Percentiles rank a stretch among this genome's conserved stretches.
Conservation (phyloP, 192 early-diverging fungal genomes). For the Gryganskiella cystojenkinii region DNA sequence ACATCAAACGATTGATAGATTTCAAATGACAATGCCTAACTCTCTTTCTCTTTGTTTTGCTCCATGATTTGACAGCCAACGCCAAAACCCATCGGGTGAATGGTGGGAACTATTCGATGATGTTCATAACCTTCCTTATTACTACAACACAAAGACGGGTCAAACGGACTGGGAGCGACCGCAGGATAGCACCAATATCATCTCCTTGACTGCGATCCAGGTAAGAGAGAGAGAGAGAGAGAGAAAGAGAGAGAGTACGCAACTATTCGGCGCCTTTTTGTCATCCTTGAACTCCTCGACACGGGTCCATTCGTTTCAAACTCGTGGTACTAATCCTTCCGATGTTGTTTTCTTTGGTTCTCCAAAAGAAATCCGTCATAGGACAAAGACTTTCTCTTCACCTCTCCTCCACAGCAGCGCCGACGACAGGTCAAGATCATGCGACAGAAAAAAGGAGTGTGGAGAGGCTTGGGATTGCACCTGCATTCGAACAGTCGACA, state of each 20-base stretch:
- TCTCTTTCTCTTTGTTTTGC: neutral
- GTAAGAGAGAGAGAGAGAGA: too few relatives aligned
- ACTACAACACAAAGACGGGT: slow-evolving; percentile 90
- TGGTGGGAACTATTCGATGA: slow-evolving; percentile 99
- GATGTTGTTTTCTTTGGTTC: neutral
- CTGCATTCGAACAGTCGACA: neutral
- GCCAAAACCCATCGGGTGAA: slow-evolving; percentile 80
- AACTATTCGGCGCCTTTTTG: slow-evolving; percentile 14
- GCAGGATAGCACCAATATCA: slow-evolving; percentile 67
- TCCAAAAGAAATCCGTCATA: slow-evolving; percentile 72
- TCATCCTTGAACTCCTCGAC: neutral
- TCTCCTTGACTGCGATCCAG: slow-evolving; percentile 78
- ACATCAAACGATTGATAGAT: too few relatives aligned
- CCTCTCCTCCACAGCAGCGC: slow-evolving; percentile 25
- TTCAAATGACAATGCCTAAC: too few relatives aligned
- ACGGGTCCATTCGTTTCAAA: neutral
- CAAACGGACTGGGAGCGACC: slow-evolving; percentile 92
- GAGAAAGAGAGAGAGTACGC: too few relatives aligned
- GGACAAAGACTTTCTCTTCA: slow-evolving; percentile 80
- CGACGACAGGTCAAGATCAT: slow-evolving; percentile 7
- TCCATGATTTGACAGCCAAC: slow-evolving; percentile 61
- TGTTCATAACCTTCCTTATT: slow-evolving; percentile 86
- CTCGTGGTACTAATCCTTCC: neutral
- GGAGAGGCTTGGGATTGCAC: slow-evolving; percentile 22
- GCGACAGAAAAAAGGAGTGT: slow-evolving; percentile 2